phyloP scores from a whole-genome alignment of 2,329 filamentous ascomycete species.

The Verticillium nubilum region DNA sequence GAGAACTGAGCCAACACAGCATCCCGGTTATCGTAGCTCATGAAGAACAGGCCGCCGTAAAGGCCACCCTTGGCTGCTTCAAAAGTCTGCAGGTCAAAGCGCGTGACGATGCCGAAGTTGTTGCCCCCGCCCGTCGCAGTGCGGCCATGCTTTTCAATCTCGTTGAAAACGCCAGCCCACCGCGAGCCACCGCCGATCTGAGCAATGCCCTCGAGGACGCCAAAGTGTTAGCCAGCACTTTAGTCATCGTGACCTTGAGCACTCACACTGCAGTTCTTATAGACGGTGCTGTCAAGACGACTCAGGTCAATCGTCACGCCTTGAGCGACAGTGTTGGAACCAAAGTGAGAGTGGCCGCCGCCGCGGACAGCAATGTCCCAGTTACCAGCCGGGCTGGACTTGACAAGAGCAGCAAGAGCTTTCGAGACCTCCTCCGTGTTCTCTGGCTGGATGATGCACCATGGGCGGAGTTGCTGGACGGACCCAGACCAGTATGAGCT shows the following conservation, averaged over 20 bases:
- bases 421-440: constrained; percentile 16
- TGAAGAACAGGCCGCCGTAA: constrained; percentile 1
- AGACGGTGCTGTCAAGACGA: constrained; percentile 19
- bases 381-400: constrained; percentile 9
- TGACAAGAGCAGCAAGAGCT: constrained; percentile 11
- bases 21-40: constrained; percentile 1
- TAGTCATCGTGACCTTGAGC: neutral
- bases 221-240: neutral
- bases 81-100: constrained; percentile 5
- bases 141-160: constrained; percentile 26
- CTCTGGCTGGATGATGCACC: constrained; percentile 19
- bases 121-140: constrained; percentile 30
- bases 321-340: constrained; percentile 30
- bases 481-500: constrained; percentile 16
- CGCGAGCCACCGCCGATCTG: constrained; percentile 2
- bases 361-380: constrained; percentile 28
- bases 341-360: constrained; percentile 40
- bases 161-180: constrained; percentile 24
- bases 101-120: constrained; percentile 37
- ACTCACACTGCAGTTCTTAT: constrained; percentile 1
- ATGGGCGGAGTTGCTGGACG: constrained; percentile 14
- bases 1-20: neutral
- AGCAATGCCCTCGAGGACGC: neutral
- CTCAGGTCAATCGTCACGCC: constrained; percentile 34
- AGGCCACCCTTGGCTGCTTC: neutral